Evolutionary conservation across 306 rosid genomes (phyloP).

Genomic region (Vigna angularis): DNA sequence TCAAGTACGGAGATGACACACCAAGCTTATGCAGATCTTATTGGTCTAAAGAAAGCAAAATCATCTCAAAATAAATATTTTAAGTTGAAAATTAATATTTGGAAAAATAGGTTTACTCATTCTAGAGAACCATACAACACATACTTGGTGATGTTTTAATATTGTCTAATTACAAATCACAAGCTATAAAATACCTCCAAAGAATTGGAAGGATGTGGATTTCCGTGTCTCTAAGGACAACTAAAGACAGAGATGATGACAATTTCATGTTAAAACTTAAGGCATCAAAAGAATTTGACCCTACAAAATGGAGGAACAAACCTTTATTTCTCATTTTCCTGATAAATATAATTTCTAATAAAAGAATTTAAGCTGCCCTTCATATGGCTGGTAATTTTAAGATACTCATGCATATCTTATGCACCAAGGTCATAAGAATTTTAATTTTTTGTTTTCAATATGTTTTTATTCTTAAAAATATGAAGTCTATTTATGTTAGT

Average conservation of each 20-base stretch:
- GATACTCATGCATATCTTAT: constrained; percentile 47
- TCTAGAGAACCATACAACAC: constrained; percentile 60
- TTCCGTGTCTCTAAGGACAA: constrained; percentile 44
- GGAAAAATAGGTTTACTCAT: constrained; percentile 55
- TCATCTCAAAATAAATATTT: constrained; percentile 34
- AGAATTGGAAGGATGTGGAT: constrained; percentile 56
- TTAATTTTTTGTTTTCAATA: background rate
- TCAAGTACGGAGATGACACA: constrained; percentile 55
- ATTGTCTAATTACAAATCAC: constrained; percentile 60
- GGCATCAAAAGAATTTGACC: constrained; percentile 48
- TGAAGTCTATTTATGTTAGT: background rate
- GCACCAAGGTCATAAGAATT: constrained; percentile 50
- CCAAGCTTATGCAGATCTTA: constrained; percentile 50
- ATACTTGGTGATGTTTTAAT: constrained; percentile 68
- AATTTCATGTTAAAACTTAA: constrained; percentile 47
- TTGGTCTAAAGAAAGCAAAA: constrained; percentile 42
- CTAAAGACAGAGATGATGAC: constrained; percentile 42
- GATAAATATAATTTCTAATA: constrained; percentile 50
- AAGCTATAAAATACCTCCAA: constrained; percentile 51
- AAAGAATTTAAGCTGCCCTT: constrained; percentile 61
- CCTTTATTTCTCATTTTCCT: constrained; percentile 53
- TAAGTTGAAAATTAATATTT: constrained; percentile 46
- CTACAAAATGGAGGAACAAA: background rate
- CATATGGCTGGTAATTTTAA: constrained; percentile 46
- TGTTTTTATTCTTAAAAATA: background rate